Evolutionary conservation across 2,329 filamentous ascomycete genomes (phyloP).

Genomic region (Westerdykella ornata): DNA sequence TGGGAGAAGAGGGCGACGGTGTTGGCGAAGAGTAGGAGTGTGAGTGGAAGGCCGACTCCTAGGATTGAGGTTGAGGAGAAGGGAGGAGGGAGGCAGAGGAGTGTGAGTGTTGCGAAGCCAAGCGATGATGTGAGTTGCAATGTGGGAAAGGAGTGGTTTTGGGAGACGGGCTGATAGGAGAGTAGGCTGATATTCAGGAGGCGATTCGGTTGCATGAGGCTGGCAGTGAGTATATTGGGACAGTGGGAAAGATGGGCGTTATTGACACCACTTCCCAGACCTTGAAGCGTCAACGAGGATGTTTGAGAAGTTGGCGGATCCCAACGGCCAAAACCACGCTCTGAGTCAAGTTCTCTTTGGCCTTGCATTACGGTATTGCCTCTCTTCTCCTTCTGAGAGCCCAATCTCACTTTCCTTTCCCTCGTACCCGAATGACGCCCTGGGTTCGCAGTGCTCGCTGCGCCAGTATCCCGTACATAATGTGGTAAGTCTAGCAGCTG

Average conservation of each 20-base stretch:
- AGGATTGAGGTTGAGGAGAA: conserved; percentile 15
- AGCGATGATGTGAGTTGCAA: conserved; percentile 35
- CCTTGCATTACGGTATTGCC: conserved; percentile 66
- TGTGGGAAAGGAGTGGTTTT: conserved; percentile 3
- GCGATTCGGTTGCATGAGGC: conserved; percentile 90
- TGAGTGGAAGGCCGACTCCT: conserved; percentile 30
- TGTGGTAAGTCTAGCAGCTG: conserved; percentile 4
- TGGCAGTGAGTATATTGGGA: conserved; percentile 47
- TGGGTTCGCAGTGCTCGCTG: conserved; percentile 6
- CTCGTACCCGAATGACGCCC: conserved; percentile 20
- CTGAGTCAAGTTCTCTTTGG: conserved; percentile 94
- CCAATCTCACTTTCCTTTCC: no score
- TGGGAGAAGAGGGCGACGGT: conserved; percentile 96
- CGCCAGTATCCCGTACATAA: neutral
- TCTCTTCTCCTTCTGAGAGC: neutral
- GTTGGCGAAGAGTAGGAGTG: conserved; percentile 57
- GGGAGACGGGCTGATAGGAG: conserved; percentile 7
- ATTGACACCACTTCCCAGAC: conserved; percentile 39
- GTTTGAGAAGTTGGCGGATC: conserved; percentile 78
- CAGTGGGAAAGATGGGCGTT: no score
- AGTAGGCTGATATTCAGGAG: conserved; percentile 68
- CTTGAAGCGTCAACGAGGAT: conserved; percentile 73
- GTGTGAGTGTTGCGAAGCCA: conserved; percentile 33
- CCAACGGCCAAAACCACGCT: conserved; percentile 79
- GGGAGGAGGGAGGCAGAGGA: conserved; percentile 18